Evolutionary conservation across 2,329 filamentous ascomycete species (phyloP).

Genomic region (Aspergillus neoniger): DNA sequence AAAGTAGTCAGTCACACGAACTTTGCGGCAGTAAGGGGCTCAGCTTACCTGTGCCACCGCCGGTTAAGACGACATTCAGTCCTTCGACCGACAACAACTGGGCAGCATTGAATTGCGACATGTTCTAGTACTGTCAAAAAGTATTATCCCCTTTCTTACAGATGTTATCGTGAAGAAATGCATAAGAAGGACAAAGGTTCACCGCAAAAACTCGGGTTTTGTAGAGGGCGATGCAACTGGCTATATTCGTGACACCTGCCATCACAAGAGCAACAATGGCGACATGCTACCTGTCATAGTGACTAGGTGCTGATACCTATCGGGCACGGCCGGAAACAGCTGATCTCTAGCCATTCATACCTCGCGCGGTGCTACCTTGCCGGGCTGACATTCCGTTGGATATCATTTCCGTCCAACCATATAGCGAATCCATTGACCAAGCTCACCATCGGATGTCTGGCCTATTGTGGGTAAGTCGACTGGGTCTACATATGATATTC

Average conservation of each 20-base stretch:
- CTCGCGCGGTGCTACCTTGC: not conserved
- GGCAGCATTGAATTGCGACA: slow-evolving; percentile 36
- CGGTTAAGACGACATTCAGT: slow-evolving; percentile 56
- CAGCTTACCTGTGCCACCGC: slow-evolving; percentile 52
- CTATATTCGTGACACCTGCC: not conserved
- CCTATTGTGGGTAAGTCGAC: not conserved
- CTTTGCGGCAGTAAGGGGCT: not conserved
- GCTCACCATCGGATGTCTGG: too few species aligned
- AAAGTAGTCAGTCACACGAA: not conserved
- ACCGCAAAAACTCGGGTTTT: not conserved
- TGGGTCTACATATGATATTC: not conserved
- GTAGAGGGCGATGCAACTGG: not conserved
- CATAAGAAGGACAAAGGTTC: not conserved
- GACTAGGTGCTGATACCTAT: too few species aligned
- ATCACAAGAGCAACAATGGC: not conserved
- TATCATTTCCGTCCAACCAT: not conserved
- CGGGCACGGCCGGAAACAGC: too few species aligned
- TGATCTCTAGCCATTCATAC: not conserved
- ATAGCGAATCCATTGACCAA: not conserved
- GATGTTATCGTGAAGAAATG: not conserved
- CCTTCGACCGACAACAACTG: slow-evolving; percentile 55
- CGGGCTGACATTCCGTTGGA: not conserved
- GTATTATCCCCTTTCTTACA: not conserved
- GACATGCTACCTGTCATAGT: not conserved
- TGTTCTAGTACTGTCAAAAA: slow-evolving; percentile 10